phyloP scores from a whole-genome alignment of 2,329 filamentous ascomycete species.

The Colletotrichum gigasporum region DNA sequence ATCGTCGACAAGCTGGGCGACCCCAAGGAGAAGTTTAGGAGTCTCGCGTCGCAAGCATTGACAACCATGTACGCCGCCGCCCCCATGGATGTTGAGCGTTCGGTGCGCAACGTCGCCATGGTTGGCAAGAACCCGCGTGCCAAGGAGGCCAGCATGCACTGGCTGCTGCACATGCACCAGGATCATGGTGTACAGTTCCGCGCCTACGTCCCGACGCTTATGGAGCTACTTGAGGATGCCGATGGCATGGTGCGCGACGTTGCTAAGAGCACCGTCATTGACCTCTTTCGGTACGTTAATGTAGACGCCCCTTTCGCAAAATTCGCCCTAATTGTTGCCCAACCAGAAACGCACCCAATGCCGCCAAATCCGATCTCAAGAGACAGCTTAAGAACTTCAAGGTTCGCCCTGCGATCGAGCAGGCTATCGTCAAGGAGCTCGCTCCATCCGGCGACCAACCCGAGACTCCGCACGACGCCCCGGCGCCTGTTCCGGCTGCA shows the following conservation, averaged over 20 bases:
- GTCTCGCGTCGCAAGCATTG: conserved; percentile 78
- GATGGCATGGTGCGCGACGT: conserved; percentile 87
- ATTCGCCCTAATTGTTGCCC: conserved; percentile 82
- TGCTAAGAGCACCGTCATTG: conserved; percentile 84
- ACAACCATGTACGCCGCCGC: conserved; percentile 79
- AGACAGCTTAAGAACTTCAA: conserved; percentile 85
- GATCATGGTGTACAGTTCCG: conserved; percentile 84
- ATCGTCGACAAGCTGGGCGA: conserved; percentile 89
- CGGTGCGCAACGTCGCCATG: conserved; percentile 81
- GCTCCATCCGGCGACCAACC: conserved; percentile 58
- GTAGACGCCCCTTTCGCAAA: conserved; percentile 39
- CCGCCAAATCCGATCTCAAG: conserved; percentile 89
- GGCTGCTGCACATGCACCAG: conserved; percentile 87
- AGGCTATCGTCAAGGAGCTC: conserved; percentile 81
- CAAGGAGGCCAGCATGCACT: conserved; percentile 86
- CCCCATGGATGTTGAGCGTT: conserved; percentile 79
- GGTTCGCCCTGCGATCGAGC: conserved; percentile 86
- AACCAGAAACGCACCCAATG: conserved; percentile 78
- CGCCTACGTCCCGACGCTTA: conserved; percentile 81
- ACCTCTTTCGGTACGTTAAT: conserved; percentile 77
- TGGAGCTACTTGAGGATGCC: conserved; percentile 89
- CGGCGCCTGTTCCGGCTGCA: conserved; percentile 51
- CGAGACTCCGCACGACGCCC: conserved; percentile 49
- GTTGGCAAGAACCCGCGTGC: conserved; percentile 82
- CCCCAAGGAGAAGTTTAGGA: conserved; percentile 84